Conservation (phyloP, 768 basidiomycete genomes). For the Ramaria rubella region DNA sequence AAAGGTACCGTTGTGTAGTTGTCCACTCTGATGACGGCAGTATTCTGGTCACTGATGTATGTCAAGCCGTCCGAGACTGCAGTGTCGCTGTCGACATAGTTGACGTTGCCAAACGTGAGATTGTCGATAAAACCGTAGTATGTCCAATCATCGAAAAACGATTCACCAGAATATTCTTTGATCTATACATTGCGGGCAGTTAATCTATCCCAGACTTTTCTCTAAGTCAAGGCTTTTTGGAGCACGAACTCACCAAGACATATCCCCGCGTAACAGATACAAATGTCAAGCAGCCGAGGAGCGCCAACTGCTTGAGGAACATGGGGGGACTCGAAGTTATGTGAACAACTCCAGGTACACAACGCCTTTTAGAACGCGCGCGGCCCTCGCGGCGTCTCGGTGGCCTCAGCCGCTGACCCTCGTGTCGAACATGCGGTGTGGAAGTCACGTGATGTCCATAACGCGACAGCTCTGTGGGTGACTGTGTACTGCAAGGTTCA, state of each 20-base stretch:
- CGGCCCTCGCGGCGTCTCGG: no score
- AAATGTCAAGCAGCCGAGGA: not conserved
- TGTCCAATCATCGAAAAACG: conserved; percentile 51
- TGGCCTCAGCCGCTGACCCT: no score
- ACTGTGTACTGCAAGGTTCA: not conserved
- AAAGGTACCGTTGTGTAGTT: conserved; percentile 49
- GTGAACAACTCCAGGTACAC: not conserved
- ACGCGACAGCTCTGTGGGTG: not conserved
- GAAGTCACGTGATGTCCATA: not conserved
- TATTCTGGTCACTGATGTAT: conserved; percentile 52
- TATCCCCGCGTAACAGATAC: not conserved
- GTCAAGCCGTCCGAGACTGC: conserved; percentile 46
- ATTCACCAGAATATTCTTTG: conserved; percentile 39
- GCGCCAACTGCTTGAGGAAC: not conserved
- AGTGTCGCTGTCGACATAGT: conserved; percentile 44
- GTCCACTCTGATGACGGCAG: conserved; percentile 70
- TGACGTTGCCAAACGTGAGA: conserved; percentile 49
- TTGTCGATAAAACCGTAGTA: conserved; percentile 47
- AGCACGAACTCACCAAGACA: not conserved
- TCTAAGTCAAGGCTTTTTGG: not conserved
- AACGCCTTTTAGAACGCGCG: not conserved
- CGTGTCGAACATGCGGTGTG: not conserved
- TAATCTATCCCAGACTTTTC: not conserved
- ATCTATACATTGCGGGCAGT: conserved; percentile 3
- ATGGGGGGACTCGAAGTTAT: not conserved